These are phyloP conservation scores for Sisymbrium irio DNA, from an alignment of 345 rosid genomes.

Conservation along the genomic window DNA sequence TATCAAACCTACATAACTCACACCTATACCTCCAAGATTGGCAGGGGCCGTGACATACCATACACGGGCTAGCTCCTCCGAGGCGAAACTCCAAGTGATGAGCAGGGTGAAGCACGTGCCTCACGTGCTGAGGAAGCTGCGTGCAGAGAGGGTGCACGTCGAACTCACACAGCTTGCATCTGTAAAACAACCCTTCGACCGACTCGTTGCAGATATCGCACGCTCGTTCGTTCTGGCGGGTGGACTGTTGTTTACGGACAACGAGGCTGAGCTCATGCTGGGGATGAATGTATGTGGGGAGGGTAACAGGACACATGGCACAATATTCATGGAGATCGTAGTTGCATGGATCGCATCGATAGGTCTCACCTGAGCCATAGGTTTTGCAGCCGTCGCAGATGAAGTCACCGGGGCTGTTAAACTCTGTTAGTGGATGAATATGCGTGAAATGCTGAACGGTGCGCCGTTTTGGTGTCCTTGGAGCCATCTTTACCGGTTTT, in stretches of 20 bases:
- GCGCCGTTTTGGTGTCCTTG: conserved; percentile 18
- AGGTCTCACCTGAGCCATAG: conserved; percentile 32
- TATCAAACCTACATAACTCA: conserved; percentile 32
- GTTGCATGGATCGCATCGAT: conserved; percentile 27
- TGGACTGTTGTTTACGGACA: conserved; percentile 16
- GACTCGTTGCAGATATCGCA: conserved; percentile 40
- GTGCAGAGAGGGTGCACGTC: conserved; percentile 44
- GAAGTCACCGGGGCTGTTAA: conserved; percentile 21
- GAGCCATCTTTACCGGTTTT: conserved; percentile 20
- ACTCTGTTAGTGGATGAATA: conserved; percentile 31
- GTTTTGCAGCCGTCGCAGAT: conserved; percentile 40
- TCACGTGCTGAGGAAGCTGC: conserved; percentile 30
- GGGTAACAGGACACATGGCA: conserved; percentile 32
- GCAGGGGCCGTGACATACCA: conserved; percentile 36
- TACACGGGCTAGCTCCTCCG: conserved; percentile 16
- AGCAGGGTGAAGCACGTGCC: conserved; percentile 35
- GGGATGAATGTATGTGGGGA: conserved; percentile 40
- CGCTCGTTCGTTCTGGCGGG: conserved; percentile 18
- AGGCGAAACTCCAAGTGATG: conserved; percentile 35
- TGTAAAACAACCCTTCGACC: conserved; percentile 39
- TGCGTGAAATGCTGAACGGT: conserved; percentile 40
- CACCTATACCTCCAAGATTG: conserved; percentile 44
- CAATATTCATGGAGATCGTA: conserved; percentile 46
- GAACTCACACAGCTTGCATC: conserved; percentile 40
- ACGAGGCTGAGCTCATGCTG: conserved; percentile 34